phyloP scores from a whole-genome alignment of 257 asterid species.

The Solanum sparsipilum region DNA sequence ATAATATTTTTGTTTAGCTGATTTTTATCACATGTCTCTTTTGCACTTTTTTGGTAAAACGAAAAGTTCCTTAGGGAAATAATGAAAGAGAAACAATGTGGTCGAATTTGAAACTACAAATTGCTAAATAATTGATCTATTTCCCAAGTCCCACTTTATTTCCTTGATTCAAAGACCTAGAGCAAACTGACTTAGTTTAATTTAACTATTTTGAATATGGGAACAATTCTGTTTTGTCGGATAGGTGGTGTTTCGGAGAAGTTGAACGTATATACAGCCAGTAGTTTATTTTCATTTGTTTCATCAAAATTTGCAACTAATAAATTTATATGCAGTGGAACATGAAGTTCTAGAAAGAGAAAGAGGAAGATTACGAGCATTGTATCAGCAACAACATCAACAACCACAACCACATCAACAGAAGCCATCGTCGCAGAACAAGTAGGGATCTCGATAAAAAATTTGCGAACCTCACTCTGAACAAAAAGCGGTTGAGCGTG shows the following conservation, averaged over 20 bases:
- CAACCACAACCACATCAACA: conserved; percentile 27
- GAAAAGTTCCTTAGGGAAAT: background rate
- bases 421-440: conserved; percentile 30
- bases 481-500: conserved; percentile 39
- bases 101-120: background rate
- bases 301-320: background rate
- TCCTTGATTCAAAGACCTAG: background rate
- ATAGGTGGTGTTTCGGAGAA: background rate
- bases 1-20: background rate
- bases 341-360: conserved; percentile 89
- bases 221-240: background rate
- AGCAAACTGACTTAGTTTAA: background rate
- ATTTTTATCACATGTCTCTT: background rate
- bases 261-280: background rate
- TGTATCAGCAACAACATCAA: conserved; percentile 37
- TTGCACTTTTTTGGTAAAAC: background rate
- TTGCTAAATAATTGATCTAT: background rate
- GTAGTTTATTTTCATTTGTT: background rate
- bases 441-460: conserved; percentile 75
- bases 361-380: conserved; percentile 51
- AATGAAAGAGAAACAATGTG: background rate
- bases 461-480: conserved; percentile 60
- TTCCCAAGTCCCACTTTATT: background rate
- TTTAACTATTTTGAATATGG: background rate
- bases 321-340: conserved; percentile 58